Base-by-base conservation (phyloP, 2,329 filamentous ascomycete genomes). In the Paecilomyces niveus region DNA sequence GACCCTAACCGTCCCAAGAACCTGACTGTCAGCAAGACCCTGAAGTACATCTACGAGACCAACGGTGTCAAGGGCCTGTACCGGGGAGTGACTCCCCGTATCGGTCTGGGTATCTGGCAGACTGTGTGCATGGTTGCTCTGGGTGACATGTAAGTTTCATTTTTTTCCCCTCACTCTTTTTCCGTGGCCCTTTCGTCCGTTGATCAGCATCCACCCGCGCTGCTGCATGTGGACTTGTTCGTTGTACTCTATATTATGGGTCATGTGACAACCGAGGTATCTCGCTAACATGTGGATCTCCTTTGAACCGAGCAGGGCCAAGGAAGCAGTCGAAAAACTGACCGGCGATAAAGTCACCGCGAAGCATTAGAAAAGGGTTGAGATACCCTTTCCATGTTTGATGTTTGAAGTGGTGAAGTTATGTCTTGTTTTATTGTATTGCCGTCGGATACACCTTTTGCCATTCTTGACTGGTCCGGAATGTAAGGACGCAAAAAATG, bases 121-220 rank as follows among this genome's bases (percentile, higher is more conserved):
- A 99, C 94, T 62, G 89, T 99, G 72, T 99, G 94, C 84, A 99
- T 99, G 94, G 94, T 99, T 79, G 94, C 93, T 72, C 83, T 97
- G 77, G 94, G 94, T 79, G 94, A 97, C 80, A 92, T 96, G 92
- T 95, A 80, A 82, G 91, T 67, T 56, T 60, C 55, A 54, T 45
- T 60, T 52, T 33, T 49, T 58, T 61, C 53, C 13, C 49, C 35
- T 15, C 53, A 31, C 7, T 35, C 15, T 45, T 31, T 22, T 54
- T 3, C 13, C 22, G 4, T 51, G 15, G 21, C 24, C 54, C 45
- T 56, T 32, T 26, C 22, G 29, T 33, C 24, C 32, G 26, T 54
- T 32, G 39, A 45, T 45, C 50, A 24, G 50, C 50, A n/a, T 13
- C 10, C 50, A 52, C 22, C 8, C 24, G 18, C 9, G 7, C 21